phyloP scores from a whole-genome alignment of 768 basidiomycete genomes.

The Crepidotus variabilis region DNA sequence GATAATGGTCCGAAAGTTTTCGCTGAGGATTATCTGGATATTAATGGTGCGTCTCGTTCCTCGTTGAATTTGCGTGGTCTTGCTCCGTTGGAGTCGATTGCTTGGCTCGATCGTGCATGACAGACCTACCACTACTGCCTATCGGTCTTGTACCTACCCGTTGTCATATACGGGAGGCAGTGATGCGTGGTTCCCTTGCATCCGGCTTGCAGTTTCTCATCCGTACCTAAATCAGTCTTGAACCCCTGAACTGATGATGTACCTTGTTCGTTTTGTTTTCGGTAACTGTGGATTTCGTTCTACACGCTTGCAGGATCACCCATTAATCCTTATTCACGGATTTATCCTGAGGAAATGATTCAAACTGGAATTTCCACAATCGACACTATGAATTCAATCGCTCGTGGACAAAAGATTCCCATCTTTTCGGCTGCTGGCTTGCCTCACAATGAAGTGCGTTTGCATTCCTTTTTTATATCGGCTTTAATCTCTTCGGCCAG shows the following conservation, averaged over 20 bases:
- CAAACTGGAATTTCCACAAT: slow-evolving; percentile 99
- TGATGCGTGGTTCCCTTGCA: too few relatives aligned
- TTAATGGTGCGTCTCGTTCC: slow-evolving; percentile 71
- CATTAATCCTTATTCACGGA: slow-evolving; percentile 96
- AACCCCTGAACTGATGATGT: neutral
- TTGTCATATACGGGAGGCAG: neutral
- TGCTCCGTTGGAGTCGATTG: neutral
- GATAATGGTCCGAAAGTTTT: slow-evolving; percentile 99
- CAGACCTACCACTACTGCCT: neutral
- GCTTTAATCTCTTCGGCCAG: too few relatives aligned
- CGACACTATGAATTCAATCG: slow-evolving; percentile 97
- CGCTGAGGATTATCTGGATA: slow-evolving; percentile 98
- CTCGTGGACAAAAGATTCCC: slow-evolving; percentile 99
- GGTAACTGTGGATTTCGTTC: neutral
- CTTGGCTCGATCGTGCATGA: slow-evolving; percentile 1
- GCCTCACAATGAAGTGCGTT: slow-evolving; percentile 91
- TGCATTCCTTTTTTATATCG: slow-evolving; percentile 5
- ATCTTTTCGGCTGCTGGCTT: slow-evolving; percentile 99
- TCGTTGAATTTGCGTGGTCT: slow-evolving; percentile 7
- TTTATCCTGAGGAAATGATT: slow-evolving; percentile 99
- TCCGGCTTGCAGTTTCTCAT: neutral
- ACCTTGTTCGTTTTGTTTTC: neutral
- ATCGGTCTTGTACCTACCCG: neutral
- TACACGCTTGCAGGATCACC: slow-evolving; percentile 67
- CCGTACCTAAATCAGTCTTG: neutral